Evolutionary conservation across 1,139 yeast species (phyloP).

Genomic region (Casaregolazyma suthepensis): DNA sequence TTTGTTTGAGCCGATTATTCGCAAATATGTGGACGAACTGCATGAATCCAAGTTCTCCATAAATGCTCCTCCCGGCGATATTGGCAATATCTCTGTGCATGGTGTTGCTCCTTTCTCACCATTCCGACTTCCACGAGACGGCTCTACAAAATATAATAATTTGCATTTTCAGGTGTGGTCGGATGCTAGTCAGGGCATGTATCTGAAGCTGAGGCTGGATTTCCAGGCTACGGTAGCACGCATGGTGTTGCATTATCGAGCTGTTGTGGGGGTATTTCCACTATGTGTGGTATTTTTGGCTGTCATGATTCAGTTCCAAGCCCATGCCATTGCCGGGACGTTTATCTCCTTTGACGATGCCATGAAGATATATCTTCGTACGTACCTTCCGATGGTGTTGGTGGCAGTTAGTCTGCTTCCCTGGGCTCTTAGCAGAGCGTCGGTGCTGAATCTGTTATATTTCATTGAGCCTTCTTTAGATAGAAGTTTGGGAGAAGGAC

Average conservation of each 20-base stretch:
- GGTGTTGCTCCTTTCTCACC: slow-evolving; percentile 82
- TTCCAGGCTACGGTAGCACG: slow-evolving; percentile 32
- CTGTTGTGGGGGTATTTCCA: slow-evolving; percentile 30
- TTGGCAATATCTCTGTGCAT: slow-evolving; percentile 47
- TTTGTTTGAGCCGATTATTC: slow-evolving; percentile 52
- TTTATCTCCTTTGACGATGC: slow-evolving; percentile 52
- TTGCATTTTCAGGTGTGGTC: slow-evolving; percentile 35
- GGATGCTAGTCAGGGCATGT: slow-evolving; percentile 16
- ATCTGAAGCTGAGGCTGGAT: slow-evolving; percentile 29
- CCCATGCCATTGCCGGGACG: slow-evolving; percentile 28
- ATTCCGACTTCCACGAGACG: slow-evolving; percentile 24
- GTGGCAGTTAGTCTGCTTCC: slow-evolving; percentile 38
- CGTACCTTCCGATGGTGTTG: slow-evolving; percentile 23
- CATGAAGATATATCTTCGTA: slow-evolving; percentile 33
- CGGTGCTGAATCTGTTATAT: slow-evolving; percentile 24
- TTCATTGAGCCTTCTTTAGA: slow-evolving; percentile 33
- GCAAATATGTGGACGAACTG: slow-evolving; percentile 63
- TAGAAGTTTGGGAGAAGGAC: slow-evolving; percentile 22
- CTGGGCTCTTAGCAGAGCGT: slow-evolving; percentile 23
- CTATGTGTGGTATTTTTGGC: slow-evolving; percentile 25
- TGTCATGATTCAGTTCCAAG: slow-evolving; percentile 24
- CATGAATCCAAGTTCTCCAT: slow-evolving; percentile 75
- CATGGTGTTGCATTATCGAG: slow-evolving; percentile 32
- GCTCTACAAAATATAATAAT: slow-evolving; percentile 21
- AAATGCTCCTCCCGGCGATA: slow-evolving; percentile 36